A percentile compares a stretch with the other conserved stretches of the same genome.
Conservation (phyloP, 306 rosid genomes). For the Geum urbanum region DNA sequence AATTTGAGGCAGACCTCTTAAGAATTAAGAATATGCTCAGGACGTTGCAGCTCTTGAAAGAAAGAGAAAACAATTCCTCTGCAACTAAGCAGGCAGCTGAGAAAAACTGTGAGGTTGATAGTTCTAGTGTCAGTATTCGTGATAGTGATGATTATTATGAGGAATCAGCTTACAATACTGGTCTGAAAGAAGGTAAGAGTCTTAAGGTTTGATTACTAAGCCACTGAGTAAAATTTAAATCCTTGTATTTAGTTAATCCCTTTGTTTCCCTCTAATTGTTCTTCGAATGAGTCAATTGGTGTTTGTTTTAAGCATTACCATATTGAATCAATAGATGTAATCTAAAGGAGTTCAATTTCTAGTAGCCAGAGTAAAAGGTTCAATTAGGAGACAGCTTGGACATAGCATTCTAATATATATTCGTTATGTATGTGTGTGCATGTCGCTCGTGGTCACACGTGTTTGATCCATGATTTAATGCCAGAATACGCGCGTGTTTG, state of each 20-base stretch:
- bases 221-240: not conserved
- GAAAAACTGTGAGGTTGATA: not conserved
- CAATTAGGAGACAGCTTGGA: not conserved
- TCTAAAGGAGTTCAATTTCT: not conserved
- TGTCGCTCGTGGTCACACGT: not conserved
- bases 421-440: not conserved
- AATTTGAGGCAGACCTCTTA: not conserved
- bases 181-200: not conserved
- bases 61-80: not conserved
- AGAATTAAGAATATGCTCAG: not conserved
- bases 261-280: not conserved
- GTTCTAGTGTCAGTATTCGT: not conserved
- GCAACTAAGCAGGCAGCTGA: not conserved
- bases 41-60: constrained; percentile 5
- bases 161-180: not conserved
- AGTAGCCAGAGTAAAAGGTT: not conserved
- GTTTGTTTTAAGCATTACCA: not conserved
- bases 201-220: not conserved
- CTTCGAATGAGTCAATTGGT: not conserved
- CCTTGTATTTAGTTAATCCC: not conserved
- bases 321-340: not conserved
- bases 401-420: not conserved
- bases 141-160: not conserved
- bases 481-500: not conserved
- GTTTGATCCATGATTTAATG: constrained; percentile 4